Percentiles rank a stretch among this genome's conserved stretches.
phyloP scores from a whole-genome alignment of 2,329 filamentous ascomycete species.

The Botrytis elliptica region DNA sequence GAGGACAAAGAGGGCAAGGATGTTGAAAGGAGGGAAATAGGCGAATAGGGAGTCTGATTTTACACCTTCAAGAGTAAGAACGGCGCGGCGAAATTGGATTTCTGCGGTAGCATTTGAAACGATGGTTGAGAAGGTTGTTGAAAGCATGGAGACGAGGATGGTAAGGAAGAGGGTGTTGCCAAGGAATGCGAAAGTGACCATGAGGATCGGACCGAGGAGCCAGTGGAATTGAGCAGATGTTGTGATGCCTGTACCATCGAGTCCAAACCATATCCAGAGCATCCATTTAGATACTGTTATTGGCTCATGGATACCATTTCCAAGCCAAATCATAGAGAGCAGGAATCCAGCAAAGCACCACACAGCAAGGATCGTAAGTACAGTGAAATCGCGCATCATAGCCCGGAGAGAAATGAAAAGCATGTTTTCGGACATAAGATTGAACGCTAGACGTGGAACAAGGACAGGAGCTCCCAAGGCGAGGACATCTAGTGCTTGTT shows the following conservation, averaged over 20 bases:
- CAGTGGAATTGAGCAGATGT: conserved; percentile 69
- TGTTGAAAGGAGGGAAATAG: conserved; percentile 73
- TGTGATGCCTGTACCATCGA: conserved; percentile 61
- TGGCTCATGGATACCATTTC: conserved; percentile 59
- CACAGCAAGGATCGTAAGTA: conserved; percentile 69
- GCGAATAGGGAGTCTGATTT: conserved; percentile 72
- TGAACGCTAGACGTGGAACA: conserved; percentile 77
- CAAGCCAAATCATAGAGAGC: conserved; percentile 76
- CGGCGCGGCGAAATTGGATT: conserved; percentile 77
- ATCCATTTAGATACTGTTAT: conserved; percentile 85
- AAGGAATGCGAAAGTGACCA: conserved; percentile 81
- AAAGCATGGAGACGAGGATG: conserved; percentile 82
- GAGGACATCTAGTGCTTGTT: conserved; percentile 75
- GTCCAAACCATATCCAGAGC: conserved; percentile 89
- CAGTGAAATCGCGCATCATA: conserved; percentile 84
- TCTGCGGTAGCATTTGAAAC: conserved; percentile 76
- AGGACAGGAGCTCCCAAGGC: conserved; percentile 76
- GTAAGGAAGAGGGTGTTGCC: conserved; percentile 89
- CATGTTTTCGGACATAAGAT: conserved; percentile 78
- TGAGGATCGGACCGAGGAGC: conserved; percentile 74
- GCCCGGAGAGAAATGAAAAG: conserved; percentile 77
- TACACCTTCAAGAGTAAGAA: conserved; percentile 80
- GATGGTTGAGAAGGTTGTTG: conserved; percentile 79
- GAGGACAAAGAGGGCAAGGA: conserved; percentile 70
- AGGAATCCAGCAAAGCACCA: conserved; percentile 87